These are phyloP conservation scores for Suillus spraguei DNA, from an alignment of 768 basidiomycete genomes.

Conservation along the genomic window DNA sequence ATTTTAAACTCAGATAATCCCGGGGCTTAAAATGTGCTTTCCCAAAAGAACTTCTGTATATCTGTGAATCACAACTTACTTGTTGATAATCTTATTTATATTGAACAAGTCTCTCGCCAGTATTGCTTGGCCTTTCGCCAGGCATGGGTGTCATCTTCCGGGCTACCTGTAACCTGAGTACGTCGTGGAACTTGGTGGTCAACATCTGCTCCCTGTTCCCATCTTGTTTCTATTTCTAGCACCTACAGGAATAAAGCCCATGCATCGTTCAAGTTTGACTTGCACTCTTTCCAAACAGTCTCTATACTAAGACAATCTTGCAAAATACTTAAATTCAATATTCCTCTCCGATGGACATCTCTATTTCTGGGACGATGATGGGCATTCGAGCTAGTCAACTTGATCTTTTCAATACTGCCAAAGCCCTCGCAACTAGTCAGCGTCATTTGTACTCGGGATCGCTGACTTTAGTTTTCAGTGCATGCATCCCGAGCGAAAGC, in stretches of 20 bases:
- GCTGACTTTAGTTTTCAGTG: background rate
- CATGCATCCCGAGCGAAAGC: background rate
- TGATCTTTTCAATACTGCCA: background rate
- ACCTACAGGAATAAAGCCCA: background rate
- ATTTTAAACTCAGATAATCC: slow-evolving; percentile 27
- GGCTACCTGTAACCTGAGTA: background rate
- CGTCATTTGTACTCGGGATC: too few species aligned
- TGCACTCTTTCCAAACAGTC: background rate
- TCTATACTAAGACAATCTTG: background rate
- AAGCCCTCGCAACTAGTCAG: background rate
- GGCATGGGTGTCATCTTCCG: background rate
- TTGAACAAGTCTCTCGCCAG: background rate
- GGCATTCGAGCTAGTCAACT: background rate
- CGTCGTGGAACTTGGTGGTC: background rate
- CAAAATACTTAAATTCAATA: background rate
- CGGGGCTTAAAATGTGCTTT: slow-evolving; percentile 2
- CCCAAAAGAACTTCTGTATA: background rate
- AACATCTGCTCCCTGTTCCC: background rate
- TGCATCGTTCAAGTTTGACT: background rate
- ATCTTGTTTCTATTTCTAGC: background rate
- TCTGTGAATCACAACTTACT: too few species aligned
- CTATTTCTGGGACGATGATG: background rate
- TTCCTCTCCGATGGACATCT: background rate
- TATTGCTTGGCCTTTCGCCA: background rate
- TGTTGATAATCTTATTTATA: too few species aligned